Conservation (phyloP, 140 eudicot species). For the Bidens hawaiensis region DNA sequence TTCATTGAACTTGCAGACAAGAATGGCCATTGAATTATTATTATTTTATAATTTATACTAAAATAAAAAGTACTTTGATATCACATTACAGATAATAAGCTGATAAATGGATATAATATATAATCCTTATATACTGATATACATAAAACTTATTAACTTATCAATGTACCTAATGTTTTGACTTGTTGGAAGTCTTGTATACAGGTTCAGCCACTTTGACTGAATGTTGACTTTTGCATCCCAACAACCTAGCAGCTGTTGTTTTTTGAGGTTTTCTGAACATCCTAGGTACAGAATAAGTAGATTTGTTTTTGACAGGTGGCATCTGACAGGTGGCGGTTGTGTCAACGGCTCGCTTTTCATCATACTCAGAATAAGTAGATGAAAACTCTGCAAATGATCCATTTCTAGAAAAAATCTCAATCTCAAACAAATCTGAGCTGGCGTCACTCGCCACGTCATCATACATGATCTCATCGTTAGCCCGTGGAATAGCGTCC, state of each 20-base stretch:
- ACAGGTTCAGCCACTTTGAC: conserved; percentile 44
- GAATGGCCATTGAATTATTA: conserved; percentile 11
- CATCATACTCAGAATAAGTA: conserved; percentile 38
- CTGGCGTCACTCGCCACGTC: conserved; percentile 74
- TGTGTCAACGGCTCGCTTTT: conserved; percentile 6
- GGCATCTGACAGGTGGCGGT: not conserved
- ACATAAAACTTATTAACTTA: conserved; percentile 14
- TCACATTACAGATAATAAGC: conserved; percentile 6
- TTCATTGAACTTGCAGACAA: conserved; percentile 12
- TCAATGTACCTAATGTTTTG: conserved; percentile 16
- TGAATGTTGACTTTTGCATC: conserved; percentile 46
- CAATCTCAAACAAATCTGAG: conserved; percentile 75
- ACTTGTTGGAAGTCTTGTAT: conserved; percentile 9
- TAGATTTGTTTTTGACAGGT: not conserved
- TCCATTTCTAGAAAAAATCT: conserved; percentile 39
- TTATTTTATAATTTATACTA: not conserved
- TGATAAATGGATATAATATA: not conserved
- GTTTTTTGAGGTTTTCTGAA: conserved; percentile 11
- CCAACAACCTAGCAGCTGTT: conserved; percentile 33
- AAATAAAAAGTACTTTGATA: not conserved
- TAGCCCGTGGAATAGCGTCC: conserved; percentile 60
- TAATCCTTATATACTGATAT: too few species aligned
- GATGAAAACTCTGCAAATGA: conserved; percentile 41
- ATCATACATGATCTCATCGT: conserved; percentile 27
- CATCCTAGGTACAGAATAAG: too few species aligned